A percentile compares a stretch with the other conserved stretches of the same genome.
phyloP scores from a whole-genome alignment of 129 eudicot species.

The Chrysanthemum makinoi region DNA sequence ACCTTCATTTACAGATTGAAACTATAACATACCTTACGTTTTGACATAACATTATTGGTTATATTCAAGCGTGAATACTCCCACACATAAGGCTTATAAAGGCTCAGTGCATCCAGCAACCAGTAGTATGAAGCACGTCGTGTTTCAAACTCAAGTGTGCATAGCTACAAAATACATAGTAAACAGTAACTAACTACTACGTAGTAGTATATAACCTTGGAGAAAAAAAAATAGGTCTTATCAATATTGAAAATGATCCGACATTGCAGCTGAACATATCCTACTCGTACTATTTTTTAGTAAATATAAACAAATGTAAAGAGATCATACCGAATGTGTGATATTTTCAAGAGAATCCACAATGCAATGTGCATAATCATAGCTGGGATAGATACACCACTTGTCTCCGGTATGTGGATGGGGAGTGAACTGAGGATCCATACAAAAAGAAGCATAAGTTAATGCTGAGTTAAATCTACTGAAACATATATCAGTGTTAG shows the following conservation, averaged over 20 bases:
- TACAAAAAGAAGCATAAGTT: constrained; percentile 17
- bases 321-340: constrained; percentile 77
- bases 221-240: background rate
- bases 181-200: constrained; percentile 10
- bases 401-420: constrained; percentile 97
- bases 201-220: no score
- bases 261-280: no score
- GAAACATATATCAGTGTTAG: background rate
- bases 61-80: constrained; percentile 82
- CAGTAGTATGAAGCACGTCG: constrained; percentile 93
- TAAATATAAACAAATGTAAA: background rate
- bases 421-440: constrained; percentile 63
- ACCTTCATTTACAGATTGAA: background rate
- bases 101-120: constrained; percentile 78
- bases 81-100: constrained; percentile 90
- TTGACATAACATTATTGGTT: constrained; percentile 92
- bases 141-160: constrained; percentile 95
- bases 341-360: constrained; percentile 94
- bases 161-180: constrained; percentile 53
- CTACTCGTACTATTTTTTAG: no score
- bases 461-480: background rate
- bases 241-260: background rate
- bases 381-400: constrained; percentile 97
- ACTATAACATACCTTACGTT: constrained; percentile 62
- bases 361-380: constrained; percentile 93